A percentile compares a stretch with the other conserved stretches of the same genome.
These are phyloP conservation scores for Terfezia boudieri DNA, from an alignment of 495 filamentous ascomycete genomes.

Conservation along the genomic window DNA sequence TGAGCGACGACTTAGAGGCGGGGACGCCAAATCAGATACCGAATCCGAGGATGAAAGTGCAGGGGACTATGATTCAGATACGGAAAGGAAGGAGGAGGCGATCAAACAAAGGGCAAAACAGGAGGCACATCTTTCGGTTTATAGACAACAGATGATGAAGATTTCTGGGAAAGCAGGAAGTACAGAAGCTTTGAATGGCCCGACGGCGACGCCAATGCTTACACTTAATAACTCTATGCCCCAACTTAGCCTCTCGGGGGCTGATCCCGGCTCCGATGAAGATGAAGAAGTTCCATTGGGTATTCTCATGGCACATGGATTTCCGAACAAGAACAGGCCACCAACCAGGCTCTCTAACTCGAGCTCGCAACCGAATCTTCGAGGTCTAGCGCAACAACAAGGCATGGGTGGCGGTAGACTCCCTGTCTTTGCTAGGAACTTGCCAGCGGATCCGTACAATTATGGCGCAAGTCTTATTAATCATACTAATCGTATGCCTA, in stretches of 20 bases:
- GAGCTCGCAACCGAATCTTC: conserved; percentile 37
- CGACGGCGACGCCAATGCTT: conserved; percentile 24
- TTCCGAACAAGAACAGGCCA: conserved; percentile 61
- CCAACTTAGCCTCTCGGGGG: conserved; percentile 15
- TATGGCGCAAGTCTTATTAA: conserved; percentile 63
- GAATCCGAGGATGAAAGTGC: conserved; percentile 29
- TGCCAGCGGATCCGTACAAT: conserved; percentile 70
- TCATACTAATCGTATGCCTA: conserved; percentile 48
- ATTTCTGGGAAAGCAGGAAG: conserved; percentile 53
- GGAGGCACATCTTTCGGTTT: conserved; percentile 73
- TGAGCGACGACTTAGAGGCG: conserved; percentile 27
- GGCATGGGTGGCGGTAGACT: conserved; percentile 21
- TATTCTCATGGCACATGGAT: conserved; percentile 78
- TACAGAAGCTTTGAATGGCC: conserved; percentile 18
- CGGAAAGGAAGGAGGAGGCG: conserved; percentile 46
- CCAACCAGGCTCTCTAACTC: conserved; percentile 45
- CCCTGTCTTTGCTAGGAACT: conserved; percentile 66
- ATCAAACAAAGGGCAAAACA: conserved; percentile 66
- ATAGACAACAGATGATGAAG: conserved; percentile 94
- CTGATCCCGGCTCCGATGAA: conserved; percentile 39
- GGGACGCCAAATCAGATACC: conserved; percentile 18
- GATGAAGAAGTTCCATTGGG: conserved; percentile 77
- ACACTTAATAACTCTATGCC: conserved; percentile 10
- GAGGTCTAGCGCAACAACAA: conserved; percentile 21
- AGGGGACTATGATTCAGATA: conserved; percentile 68